Evolutionary conservation across 1,139 yeast genomes (phyloP), one percentile per base, ranked within the genome.

Genomic region (Candida buenavistaensis): DNA sequence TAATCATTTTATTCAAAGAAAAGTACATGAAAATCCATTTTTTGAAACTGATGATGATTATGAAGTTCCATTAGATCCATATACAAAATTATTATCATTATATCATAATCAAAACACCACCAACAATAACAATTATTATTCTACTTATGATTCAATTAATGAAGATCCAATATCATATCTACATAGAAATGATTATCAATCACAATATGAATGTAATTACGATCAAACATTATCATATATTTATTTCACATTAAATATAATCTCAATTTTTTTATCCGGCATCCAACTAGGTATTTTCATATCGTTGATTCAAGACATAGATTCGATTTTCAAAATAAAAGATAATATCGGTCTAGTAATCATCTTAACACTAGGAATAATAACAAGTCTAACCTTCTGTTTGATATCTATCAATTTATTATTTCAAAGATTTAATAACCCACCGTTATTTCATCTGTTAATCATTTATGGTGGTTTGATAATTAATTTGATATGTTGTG

Each of bases 201-300:
- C 38, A 12, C 51, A 54, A 30, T 61, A 64, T 44, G 59, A 58
- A 39, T 39, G 42, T 12, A 66, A 67, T 40, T 67, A 64, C 43
- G 73, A 68, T 43, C 54, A 53, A 39, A 57, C 66, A 5, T 46
- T 68, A 22, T 51, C 73, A 14, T 59, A 59, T 41, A 54, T 67
- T 33, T 68, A 68, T 48, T 63, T 68, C 43, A 51, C 66, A 23
- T 58, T 67, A 26, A 57, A 58, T 32, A 51, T 66, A 28, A 48
- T 64, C 14, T 59, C 70, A 24, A 44, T 64, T 8, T 68, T 70
- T 44, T 54, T 68, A 11, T 56, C 69, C 9, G 72, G 74, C n/a
- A 59, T 69, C 22, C 72, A 66, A 41, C 48, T 64, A 20, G 76
- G 75, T 3, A 64, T 69, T n/a, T 55, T 68, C 9, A 64, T 62